phyloP scores from a whole-genome alignment of 2,329 filamentous ascomycete species.

The Pyricularia grisea region DNA sequence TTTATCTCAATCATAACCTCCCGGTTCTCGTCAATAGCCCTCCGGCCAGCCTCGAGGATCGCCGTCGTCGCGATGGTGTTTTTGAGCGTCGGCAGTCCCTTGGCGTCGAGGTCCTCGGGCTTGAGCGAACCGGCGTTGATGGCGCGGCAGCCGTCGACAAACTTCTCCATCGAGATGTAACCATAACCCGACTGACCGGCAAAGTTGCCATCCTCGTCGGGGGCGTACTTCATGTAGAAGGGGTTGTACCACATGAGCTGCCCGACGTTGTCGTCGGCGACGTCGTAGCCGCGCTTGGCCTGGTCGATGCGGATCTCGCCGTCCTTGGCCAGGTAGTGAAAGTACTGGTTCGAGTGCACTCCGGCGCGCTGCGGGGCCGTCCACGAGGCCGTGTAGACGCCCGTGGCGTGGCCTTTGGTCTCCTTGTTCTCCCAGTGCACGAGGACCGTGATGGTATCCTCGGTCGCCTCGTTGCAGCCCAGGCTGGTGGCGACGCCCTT shows the following conservation, averaged over 20 bases:
- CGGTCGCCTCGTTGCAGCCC: conserved; percentile 71
- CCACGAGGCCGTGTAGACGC: conserved; percentile 90
- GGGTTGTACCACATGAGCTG: conserved; percentile 83
- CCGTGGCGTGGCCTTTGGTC: conserved; percentile 64
- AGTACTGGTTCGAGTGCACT: conserved; percentile 96
- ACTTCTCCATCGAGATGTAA: conserved; percentile 93
- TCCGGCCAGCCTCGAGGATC: conserved; percentile 78
- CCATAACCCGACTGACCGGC: conserved; percentile 85
- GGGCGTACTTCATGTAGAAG: conserved; percentile 92
- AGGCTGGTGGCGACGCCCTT: conserved; percentile 70
- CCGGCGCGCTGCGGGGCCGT: conserved; percentile 87
- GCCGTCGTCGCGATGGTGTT: conserved; percentile 91
- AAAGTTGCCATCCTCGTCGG: conserved; percentile 92
- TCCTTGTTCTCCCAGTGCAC: conserved; percentile 77
- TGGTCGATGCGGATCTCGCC: conserved; percentile 89
- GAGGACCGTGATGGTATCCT: conserved; percentile 87
- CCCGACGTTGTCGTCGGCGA: conserved; percentile 68
- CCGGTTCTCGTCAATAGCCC: conserved; percentile 74
- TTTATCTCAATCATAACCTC: conserved; percentile 64
- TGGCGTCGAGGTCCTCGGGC: conserved; percentile 67
- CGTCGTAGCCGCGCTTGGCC: conserved; percentile 83
- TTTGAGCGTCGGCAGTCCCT: conserved; percentile 72
- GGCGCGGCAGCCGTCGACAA: conserved; percentile 74
- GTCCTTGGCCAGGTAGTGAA: conserved; percentile 80
- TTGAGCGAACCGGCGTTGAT: conserved; percentile 67